phyloP scores from a whole-genome alignment of 768 basidiomycete genomes.

The Boletellus sp. region DNA sequence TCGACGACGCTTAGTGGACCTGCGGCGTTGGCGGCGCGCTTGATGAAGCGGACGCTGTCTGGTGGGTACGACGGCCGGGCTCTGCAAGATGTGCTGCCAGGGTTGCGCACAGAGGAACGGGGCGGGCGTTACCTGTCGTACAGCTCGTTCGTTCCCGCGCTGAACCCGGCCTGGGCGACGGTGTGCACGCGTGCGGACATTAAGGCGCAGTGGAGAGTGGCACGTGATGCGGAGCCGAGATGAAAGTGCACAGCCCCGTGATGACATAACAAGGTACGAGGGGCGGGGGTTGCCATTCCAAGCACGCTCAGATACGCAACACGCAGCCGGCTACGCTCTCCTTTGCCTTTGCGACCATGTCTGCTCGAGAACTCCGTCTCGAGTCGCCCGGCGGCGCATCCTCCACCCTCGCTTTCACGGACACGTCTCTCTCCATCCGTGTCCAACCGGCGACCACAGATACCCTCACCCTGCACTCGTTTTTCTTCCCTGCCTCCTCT shows the following conservation, averaged over 20 bases:
- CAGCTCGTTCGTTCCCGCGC: slow-evolving; percentile 74
- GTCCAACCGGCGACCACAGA: slow-evolving; percentile 11
- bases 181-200: slow-evolving; percentile 46
- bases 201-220: neutral
- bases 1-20: slow-evolving; percentile 62
- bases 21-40: slow-evolving; percentile 37
- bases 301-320: too few species aligned
- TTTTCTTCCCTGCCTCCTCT: slow-evolving; percentile 10
- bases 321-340: too few species aligned
- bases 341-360: slow-evolving; percentile 14
- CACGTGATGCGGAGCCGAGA: too few species aligned
- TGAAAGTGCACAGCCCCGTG: too few species aligned
- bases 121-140: slow-evolving; percentile 57
- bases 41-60: slow-evolving; percentile 58
- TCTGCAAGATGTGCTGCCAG: slow-evolving; percentile 21
- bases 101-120: neutral
- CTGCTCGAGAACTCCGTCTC: slow-evolving; percentile 19
- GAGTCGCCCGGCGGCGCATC: slow-evolving; percentile 7
- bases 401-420: slow-evolving; percentile 27
- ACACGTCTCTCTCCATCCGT: slow-evolving; percentile 25
- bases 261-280: too few species aligned
- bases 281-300: too few species aligned
- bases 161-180: slow-evolving; percentile 73
- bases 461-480: slow-evolving; percentile 4
- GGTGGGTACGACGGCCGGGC: slow-evolving; percentile 81